A percentile compares a stretch with the other conserved stretches of the same genome.
phyloP scores from a whole-genome alignment of 495 filamentous ascomycete genomes.

The Aspergillus campestris region DNA sequence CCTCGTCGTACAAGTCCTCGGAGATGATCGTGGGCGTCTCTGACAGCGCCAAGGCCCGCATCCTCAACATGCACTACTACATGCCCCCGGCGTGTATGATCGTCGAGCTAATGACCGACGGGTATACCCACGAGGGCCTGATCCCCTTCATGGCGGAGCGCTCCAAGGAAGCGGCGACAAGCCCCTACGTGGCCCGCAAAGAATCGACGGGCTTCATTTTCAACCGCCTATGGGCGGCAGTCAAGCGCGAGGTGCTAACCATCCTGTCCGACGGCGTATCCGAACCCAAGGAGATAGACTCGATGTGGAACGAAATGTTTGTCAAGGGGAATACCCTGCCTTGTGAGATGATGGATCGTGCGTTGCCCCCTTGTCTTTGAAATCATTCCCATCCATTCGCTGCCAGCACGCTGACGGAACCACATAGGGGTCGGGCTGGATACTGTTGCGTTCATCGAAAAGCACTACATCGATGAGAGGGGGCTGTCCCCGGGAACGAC shows the following conservation, averaged over 20 bases:
- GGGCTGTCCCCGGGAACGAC: slow-evolving; percentile 19
- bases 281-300: slow-evolving; percentile 35
- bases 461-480: slow-evolving; percentile 34
- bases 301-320: slow-evolving; percentile 32
- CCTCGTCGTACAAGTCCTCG: slow-evolving; percentile 33
- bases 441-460: slow-evolving; percentile 36
- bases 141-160: slow-evolving; percentile 33
- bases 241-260: slow-evolving; percentile 41
- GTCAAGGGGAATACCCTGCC: slow-evolving; percentile 11
- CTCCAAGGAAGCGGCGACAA: slow-evolving; percentile 28
- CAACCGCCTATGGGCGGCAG: slow-evolving; percentile 45
- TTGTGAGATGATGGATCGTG: slow-evolving; percentile 23
- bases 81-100: slow-evolving; percentile 35
- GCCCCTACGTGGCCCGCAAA: slow-evolving; percentile 32
- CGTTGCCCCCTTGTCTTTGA: background rate
- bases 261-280: slow-evolving; percentile 40
- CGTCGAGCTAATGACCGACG: slow-evolving; percentile 47
- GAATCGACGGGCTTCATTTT: slow-evolving; percentile 45
- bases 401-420: background rate
- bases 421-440: slow-evolving; percentile 37
- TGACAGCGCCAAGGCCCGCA: slow-evolving; percentile 12
- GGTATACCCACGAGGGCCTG: slow-evolving; percentile 32
- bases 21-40: slow-evolving; percentile 31
- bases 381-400: too few species aligned
- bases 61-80: slow-evolving; percentile 42